Percentiles rank a stretch among this genome's conserved stretches.
Evolutionary conservation across 257 asterid species (phyloP).

Genomic region (Solanum infundibuliforme): DNA sequence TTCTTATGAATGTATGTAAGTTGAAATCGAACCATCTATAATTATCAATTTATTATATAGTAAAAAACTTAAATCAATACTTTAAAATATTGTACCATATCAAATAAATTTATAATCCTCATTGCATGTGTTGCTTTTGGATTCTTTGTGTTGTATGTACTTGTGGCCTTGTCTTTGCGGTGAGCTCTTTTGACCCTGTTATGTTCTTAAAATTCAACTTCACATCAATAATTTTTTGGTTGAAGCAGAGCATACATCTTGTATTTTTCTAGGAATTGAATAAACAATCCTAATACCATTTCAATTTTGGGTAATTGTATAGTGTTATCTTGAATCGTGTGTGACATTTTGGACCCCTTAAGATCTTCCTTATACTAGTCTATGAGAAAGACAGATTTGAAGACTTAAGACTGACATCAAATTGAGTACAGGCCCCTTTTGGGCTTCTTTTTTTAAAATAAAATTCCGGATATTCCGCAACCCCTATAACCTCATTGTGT

Average conservation of each 20-base stretch:
- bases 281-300: not conserved
- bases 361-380: not conserved
- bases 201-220: not conserved
- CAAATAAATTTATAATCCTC: not conserved
- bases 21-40: no score
- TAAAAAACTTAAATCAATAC: no score
- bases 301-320: not conserved
- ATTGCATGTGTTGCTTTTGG: constrained; percentile 54
- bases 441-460: not conserved
- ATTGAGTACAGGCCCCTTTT: not conserved
- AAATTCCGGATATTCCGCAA: no score
- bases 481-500: no score
- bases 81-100: not conserved
- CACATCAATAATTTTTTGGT: not conserved
- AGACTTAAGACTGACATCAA: not conserved
- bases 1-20: not conserved
- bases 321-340: not conserved
- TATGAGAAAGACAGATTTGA: not conserved
- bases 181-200: not conserved
- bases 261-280: not conserved
- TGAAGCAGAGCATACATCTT: not conserved
- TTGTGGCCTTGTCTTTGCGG: constrained; percentile 57
- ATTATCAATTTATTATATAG: no score
- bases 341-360: not conserved
- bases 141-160: constrained; percentile 50